Evolutionary conservation across 176 grass and related monocot genomes (phyloP).

Genomic region (Olyra latifolia): DNA sequence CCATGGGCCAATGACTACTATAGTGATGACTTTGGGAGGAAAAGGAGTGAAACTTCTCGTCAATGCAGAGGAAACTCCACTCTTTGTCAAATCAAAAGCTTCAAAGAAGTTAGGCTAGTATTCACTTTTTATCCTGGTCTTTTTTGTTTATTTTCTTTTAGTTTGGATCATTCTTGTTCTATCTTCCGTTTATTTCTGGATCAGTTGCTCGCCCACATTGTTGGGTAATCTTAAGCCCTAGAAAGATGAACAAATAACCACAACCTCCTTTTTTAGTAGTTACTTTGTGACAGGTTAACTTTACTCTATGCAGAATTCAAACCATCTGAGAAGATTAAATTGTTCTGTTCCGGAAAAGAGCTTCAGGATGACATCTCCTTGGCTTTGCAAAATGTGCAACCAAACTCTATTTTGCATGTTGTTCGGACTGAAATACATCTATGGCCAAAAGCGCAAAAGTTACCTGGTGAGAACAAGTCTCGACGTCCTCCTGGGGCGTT

Average conservation of each 20-base stretch:
- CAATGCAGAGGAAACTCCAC: constrained; percentile 75
- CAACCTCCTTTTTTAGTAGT: not conserved
- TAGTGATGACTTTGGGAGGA: constrained; percentile 81
- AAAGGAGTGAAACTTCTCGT: constrained; percentile 80
- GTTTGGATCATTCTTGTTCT: constrained; percentile 7
- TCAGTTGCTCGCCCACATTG: not conserved
- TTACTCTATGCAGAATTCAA: constrained; percentile 67
- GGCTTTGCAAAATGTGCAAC: constrained; percentile 59
- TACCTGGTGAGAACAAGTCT: constrained; percentile 84
- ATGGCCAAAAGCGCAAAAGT: constrained; percentile 89
- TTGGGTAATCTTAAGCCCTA: constrained; percentile 8
- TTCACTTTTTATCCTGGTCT: constrained; percentile 11
- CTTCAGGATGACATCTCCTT: constrained; percentile 75
- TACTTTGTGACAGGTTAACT: constrained; percentile 8
- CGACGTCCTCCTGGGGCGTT: constrained; percentile 77
- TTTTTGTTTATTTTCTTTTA: constrained; percentile 19
- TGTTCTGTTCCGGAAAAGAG: constrained; percentile 83
- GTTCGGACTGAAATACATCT: constrained; percentile 80
- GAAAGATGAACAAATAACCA: not conserved
- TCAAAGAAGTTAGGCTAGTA: constrained; percentile 88
- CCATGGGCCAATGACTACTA: constrained; percentile 70
- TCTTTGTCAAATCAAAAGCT: constrained; percentile 78
- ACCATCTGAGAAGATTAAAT: constrained; percentile 68
- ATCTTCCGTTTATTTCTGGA: not conserved
- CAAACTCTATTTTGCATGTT: constrained; percentile 86